A percentile compares a stretch with the other conserved stretches of the same genome.
Evolutionary conservation across 192 early-diverging fungal species (phyloP).

Genomic region (Kappamyces sp.): DNA sequence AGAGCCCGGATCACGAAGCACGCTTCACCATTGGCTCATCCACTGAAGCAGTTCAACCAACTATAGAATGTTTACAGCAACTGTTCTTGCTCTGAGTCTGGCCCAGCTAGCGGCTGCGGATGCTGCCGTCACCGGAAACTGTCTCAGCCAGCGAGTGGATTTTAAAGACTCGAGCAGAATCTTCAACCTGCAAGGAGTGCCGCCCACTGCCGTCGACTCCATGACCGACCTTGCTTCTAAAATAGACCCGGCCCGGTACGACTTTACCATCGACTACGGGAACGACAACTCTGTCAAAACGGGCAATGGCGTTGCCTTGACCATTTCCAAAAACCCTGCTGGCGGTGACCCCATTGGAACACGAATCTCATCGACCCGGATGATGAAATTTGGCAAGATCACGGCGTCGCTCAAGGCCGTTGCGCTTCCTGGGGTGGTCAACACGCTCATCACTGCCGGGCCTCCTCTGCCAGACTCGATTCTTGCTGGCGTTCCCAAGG

Average conservation of each 20-base stretch:
- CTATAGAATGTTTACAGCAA: too few species aligned
- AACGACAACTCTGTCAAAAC: not conserved
- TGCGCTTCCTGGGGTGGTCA: conserved; percentile 7
- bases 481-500: too few species aligned
- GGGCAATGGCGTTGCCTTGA: not conserved
- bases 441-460: not conserved
- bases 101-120: not conserved
- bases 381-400: conserved; percentile 6
- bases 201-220: not conserved
- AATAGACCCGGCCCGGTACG: conserved; percentile 7
- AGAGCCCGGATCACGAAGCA: too few species aligned
- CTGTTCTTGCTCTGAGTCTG: too few species aligned
- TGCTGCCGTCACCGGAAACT: not conserved
- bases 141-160: not conserved
- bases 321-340: not conserved
- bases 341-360: conserved; percentile 5
- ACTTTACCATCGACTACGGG: conserved; percentile 14
- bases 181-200: not conserved
- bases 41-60: too few species aligned
- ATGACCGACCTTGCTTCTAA: conserved; percentile 1
- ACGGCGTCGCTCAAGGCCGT: not conserved
- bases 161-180: conserved; percentile 7
- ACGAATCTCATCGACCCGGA: conserved; percentile 16
- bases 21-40: too few species aligned
- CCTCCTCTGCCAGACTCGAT: too few species aligned